Conservation (phyloP, 2,329 filamentous ascomycete species). For the Fusarium sp. region DNA sequence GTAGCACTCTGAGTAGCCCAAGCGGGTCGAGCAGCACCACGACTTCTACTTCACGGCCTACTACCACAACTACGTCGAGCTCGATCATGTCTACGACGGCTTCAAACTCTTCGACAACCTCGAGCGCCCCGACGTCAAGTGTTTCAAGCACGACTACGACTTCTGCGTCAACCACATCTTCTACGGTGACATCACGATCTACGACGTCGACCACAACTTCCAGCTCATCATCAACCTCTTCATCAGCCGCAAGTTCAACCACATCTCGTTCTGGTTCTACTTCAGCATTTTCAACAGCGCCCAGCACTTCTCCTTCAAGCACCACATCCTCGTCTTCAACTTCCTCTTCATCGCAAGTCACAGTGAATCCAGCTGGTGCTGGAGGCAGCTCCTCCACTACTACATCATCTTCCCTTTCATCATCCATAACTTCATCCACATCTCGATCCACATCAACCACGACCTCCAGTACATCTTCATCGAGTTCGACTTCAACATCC, state of each 20-base stretch:
- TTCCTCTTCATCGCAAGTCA: background rate
- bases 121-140: background rate
- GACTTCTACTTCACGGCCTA: background rate
- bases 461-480: conserved; percentile 38
- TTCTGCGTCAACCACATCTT: background rate
- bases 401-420: background rate
- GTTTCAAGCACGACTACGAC: background rate
- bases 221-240: background rate
- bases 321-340: background rate
- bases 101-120: background rate
- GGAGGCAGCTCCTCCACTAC: background rate
- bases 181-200: background rate
- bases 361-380: background rate
- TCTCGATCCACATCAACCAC: conserved; percentile 41
- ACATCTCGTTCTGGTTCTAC: background rate
- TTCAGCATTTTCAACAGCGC: background rate
- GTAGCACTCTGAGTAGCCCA: background rate
- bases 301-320: background rate
- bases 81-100: background rate
- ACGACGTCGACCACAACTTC: background rate
- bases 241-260: background rate
- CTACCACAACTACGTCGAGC: background rate
- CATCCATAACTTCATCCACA: conserved; percentile 8
- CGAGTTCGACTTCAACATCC: background rate
- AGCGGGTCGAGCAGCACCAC: background rate